Evolutionary conservation across 108 stramenopile genomes (phyloP).

Genomic region (Skeletonema costatum): DNA sequence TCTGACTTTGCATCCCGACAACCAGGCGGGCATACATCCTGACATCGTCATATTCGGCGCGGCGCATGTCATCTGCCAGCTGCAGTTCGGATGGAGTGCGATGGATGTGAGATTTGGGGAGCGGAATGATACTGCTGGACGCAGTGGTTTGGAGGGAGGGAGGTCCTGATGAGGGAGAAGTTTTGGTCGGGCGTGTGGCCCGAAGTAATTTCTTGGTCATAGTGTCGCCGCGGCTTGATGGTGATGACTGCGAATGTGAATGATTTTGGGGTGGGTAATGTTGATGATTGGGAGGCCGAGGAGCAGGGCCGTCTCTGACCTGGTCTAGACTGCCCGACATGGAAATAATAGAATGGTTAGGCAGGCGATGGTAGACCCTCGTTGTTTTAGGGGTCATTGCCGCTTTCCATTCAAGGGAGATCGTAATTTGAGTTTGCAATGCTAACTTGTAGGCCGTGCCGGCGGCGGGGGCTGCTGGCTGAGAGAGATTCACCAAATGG

Average conservation of each 20-base stretch:
- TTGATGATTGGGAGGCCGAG: neutral
- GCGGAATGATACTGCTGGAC: slow-evolving; percentile 10
- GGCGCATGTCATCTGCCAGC: slow-evolving; percentile 2
- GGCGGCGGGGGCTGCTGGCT: too few relatives aligned
- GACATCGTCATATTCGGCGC: slow-evolving; percentile 18
- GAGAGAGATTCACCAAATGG: too few relatives aligned
- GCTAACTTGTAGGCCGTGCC: too few relatives aligned
- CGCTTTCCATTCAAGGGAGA: too few relatives aligned
- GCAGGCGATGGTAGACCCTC: too few relatives aligned
- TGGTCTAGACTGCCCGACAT: too few relatives aligned
- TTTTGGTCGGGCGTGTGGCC: neutral
- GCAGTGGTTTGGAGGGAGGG: neutral
- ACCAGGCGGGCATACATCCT: slow-evolving; percentile 14
- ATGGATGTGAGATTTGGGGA: slow-evolving; percentile 22
- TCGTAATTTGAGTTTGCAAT: too few relatives aligned
- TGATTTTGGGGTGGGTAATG: neutral
- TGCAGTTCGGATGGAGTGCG: slow-evolving; percentile 18
- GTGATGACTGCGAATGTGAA: neutral
- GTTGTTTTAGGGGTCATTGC: too few relatives aligned
- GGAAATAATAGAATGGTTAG: too few relatives aligned
- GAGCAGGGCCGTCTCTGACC: too few relatives aligned
- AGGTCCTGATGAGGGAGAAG: neutral
- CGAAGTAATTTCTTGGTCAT: neutral
- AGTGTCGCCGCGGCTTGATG: neutral
- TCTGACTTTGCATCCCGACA: slow-evolving; percentile 12